Base-by-base conservation (phyloP, 106 monocot genomes). In the Platanthera zijinensis region DNA sequence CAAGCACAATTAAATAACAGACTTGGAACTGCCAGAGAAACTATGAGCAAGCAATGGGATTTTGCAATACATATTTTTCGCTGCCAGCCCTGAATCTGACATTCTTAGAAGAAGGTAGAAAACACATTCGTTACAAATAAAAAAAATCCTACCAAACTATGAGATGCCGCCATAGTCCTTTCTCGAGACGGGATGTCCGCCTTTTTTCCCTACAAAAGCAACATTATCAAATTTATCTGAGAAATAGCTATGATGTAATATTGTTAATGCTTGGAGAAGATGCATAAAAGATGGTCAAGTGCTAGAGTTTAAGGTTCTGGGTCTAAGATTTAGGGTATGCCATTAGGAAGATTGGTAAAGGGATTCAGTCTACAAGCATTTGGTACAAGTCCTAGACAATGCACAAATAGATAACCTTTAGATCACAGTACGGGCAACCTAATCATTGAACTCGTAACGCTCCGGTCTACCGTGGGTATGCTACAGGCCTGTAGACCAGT, bases 141-240 rank as follows among this genome's bases (percentile, higher is more conserved):
- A 66, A 28, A 28, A 30, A 66, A 32, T 66, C 51, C 52, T 48
- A 50, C 10, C 13, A 53, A 25, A 76, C 56, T 78, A 81, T 18
- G 76, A 87, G 59, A 95, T 85, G 75, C 85, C 85, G 61, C 90
- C 85, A 84, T 83, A 88, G 54, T 87, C 87, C 76, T 92, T 82
- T 82, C 87, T 87, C 66, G 73, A 70, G 75, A 85, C 64, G 12
- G 90, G 82, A 79, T 90, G 85, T 52, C 86, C 90, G 79, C 66
- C 72, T 73, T 88, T 88, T 74, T 73, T 75, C 66, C 92, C 88
- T 90, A 61, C 81, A 82, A 53, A n/a, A 74, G 5, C 45, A 70
- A 48, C 48, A 48, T 48, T 2, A 48, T 70, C 70, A 15, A 45
- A 70, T 12, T 47, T 70, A 46, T 45, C 7, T 15, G 19, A 76